Evolutionary conservation across 2,329 filamentous ascomycete species (phyloP).

Genomic region (Mariannaea sp.): DNA sequence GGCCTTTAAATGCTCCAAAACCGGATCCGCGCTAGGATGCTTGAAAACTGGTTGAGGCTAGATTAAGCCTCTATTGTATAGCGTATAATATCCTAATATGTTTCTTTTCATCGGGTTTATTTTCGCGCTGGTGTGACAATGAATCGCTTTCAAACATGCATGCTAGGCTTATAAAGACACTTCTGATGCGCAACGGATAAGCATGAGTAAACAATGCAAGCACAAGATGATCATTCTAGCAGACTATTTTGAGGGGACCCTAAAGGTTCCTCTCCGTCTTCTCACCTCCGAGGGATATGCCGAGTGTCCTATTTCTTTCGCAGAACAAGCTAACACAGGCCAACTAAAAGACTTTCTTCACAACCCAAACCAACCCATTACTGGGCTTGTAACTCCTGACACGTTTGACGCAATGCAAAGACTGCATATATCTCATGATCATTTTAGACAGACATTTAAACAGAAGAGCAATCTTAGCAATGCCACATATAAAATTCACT

Average conservation of each 20-base stretch:
- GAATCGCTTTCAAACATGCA: too few species aligned
- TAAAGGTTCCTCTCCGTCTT: not conserved
- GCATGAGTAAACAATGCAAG: too few species aligned
- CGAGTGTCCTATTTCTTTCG: not conserved
- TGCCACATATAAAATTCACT: not conserved
- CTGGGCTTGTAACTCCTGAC: not conserved
- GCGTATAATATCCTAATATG: too few species aligned
- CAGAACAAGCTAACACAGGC: not conserved
- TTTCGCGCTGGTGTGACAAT: too few species aligned
- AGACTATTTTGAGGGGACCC: not conserved
- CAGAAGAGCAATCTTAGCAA: not conserved
- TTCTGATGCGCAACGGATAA: too few species aligned
- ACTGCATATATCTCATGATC: not conserved
- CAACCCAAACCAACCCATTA: not conserved
- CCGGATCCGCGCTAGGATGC: slow-evolving; percentile 8
- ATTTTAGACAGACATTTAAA: not conserved
- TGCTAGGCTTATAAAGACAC: too few species aligned
- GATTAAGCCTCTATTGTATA: too few species aligned
- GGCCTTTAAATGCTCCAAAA: slow-evolving; percentile 2
- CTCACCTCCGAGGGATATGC: not conserved
- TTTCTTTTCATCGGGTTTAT: too few species aligned
- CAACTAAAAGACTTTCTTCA: not conserved
- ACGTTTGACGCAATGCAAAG: not conserved
- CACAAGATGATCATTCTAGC: not conserved
- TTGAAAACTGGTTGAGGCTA: not conserved